These are phyloP conservation scores for Mycena kentingensis DNA, from an alignment of 768 basidiomycete genomes.

Conservation along the genomic window DNA sequence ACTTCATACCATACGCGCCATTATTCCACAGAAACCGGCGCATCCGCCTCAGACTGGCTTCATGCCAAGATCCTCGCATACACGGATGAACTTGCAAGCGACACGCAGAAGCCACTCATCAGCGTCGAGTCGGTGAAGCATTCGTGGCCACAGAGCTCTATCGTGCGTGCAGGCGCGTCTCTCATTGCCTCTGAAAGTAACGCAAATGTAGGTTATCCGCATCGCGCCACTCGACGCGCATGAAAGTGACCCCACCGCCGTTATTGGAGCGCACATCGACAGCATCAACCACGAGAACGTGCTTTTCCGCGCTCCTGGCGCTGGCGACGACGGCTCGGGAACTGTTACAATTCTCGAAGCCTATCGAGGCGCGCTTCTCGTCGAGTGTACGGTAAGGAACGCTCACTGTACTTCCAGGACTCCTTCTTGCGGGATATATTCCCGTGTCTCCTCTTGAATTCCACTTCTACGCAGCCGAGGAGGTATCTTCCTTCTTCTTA, in stretches of 20 bases:
- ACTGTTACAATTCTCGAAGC: conserved; percentile 34
- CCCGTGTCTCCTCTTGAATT: conserved; percentile 34
- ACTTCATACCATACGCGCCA: conserved; percentile 53
- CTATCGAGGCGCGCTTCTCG: conserved; percentile 26
- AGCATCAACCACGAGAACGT: conserved; percentile 27
- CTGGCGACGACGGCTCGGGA: conserved; percentile 40
- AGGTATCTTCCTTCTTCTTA: not conserved
- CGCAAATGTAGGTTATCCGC: conserved; percentile 9
- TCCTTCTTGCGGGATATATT: conserved; percentile 23
- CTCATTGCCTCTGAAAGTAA: not conserved
- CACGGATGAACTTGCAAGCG: conserved; percentile 11
- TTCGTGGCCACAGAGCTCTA: conserved; percentile 14
- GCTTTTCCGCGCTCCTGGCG: conserved; percentile 33
- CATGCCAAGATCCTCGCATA: conserved; percentile 11
- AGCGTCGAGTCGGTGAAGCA: conserved; percentile 10
- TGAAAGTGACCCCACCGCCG: conserved; percentile 13
- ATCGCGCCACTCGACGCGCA: not conserved
- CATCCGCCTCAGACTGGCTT: conserved; percentile 15
- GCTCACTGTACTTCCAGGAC: not conserved
- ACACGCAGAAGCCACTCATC: conserved; percentile 8
- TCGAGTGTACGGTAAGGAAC: not conserved
- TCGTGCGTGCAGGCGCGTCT: not conserved
- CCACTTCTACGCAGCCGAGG: conserved; percentile 36
- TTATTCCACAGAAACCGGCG: conserved; percentile 31
- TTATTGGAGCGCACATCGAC: conserved; percentile 31